These are phyloP conservation scores for Gossypium arboreum DNA, from an alignment of 345 rosid species.

Conservation along the genomic window DNA sequence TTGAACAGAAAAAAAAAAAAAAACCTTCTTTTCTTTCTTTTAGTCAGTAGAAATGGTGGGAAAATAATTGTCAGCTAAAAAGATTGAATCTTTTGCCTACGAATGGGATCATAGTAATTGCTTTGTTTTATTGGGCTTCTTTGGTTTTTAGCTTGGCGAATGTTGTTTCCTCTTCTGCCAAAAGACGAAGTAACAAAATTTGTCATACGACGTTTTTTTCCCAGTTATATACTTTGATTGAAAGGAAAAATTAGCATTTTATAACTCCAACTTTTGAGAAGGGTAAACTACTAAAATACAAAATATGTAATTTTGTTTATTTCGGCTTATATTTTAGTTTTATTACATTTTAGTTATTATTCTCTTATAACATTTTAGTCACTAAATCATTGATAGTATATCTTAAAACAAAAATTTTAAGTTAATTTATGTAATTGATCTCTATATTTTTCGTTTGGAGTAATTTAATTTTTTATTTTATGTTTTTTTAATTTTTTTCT, in stretches of 20 bases:
- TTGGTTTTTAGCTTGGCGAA: background rate
- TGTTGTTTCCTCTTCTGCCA: background rate
- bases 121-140: background rate
- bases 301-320: no score
- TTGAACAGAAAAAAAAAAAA: background rate
- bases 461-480: no score
- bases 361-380: no score
- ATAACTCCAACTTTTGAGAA: no score
- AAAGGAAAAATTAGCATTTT: background rate
- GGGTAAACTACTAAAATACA: no score
- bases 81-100: background rate
- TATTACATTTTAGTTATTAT: no score
- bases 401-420: no score
- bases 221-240: background rate
- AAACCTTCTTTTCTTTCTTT: background rate
- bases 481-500: no score
- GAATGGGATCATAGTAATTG: background rate
- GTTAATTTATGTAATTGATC: no score
- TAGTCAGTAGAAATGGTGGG: background rate
- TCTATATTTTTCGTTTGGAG: fast-evolving
- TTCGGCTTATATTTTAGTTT: no score
- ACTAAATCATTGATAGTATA: fast-evolving
- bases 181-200: background rate
- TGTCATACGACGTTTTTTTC: background rate
- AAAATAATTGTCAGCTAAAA: background rate